Percentiles rank a stretch among this genome's conserved stretches.
These are phyloP conservation scores for Sclerotiophoma versabilis DNA, from an alignment of 2,329 filamentous ascomycete species.

Conservation along the genomic window DNA sequence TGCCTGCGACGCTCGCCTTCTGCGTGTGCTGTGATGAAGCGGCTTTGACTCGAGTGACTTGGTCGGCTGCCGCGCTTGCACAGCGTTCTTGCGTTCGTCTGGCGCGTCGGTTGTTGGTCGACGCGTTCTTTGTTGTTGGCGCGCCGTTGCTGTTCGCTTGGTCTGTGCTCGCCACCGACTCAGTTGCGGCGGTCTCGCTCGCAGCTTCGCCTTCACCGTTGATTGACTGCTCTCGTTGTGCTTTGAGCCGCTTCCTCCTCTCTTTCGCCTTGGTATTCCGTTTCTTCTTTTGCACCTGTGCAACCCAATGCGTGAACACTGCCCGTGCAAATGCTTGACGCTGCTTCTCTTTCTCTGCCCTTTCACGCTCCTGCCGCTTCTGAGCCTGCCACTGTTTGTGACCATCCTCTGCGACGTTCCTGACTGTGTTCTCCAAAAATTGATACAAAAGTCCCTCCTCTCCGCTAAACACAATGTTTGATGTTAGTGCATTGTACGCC, in stretches of 20 bases:
- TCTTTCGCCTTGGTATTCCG: constrained; percentile 27
- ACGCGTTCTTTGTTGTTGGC: constrained; percentile 20
- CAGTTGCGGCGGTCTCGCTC: constrained; percentile 6
- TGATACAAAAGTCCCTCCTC: constrained; percentile 54
- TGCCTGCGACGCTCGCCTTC: constrained; percentile 1
- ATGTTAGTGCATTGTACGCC: constrained; percentile 45
- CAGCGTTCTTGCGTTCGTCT: constrained; percentile 30
- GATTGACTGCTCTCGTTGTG: constrained; percentile 24
- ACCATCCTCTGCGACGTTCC: constrained; percentile 44
- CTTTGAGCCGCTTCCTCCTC: constrained; percentile 35
- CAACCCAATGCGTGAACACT: constrained; percentile 33
- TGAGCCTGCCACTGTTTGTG: constrained; percentile 44
- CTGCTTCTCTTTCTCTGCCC: constrained; percentile 26
- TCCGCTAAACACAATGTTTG: constrained; percentile 47
- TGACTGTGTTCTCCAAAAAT: constrained; percentile 52
- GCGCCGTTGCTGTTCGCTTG: constrained; percentile 14
- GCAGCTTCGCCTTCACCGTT: constrained; percentile 12
- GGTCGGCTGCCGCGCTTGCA: constrained; percentile 1
- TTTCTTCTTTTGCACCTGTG: constrained; percentile 36
- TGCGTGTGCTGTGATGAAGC: constrained; percentile 8
- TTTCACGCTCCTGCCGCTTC: constrained; percentile 25
- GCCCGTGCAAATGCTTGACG: constrained; percentile 27
- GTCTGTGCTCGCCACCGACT: constrained; percentile 6
- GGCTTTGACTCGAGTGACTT: constrained; percentile 2
- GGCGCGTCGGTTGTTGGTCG: constrained; percentile 26